Conservation (phyloP, 129 eudicot species). For the Dittrichia graveolens region DNA sequence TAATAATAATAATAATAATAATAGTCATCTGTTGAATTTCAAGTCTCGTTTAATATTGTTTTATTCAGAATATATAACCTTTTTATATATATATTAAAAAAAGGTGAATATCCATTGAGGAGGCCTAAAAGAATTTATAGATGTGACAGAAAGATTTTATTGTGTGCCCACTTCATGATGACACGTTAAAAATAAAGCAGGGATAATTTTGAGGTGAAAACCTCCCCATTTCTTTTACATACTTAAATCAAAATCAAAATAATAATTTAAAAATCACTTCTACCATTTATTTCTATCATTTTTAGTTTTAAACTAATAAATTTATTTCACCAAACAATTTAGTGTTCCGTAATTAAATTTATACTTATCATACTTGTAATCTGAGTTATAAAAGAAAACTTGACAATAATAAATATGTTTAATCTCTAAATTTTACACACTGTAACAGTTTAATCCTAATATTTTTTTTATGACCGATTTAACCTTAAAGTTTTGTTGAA, state of each 20-base stretch:
- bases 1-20: too few species aligned
- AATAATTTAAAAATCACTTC: not conserved
- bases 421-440: too few species aligned
- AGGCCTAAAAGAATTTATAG: conserved; percentile 50
- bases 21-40: not conserved
- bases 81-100: not conserved
- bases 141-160: conserved; percentile 42
- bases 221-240: conserved; percentile 16
- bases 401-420: too few species aligned
- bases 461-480: too few species aligned
- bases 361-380: too few species aligned
- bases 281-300: not conserved
- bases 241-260: not conserved
- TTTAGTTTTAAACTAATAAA: not conserved
- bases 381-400: too few species aligned
- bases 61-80: not conserved
- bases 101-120: conserved; percentile 26
- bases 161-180: conserved; percentile 41
- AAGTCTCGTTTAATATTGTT: conserved; percentile 6
- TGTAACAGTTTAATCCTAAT: too few species aligned
- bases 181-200: conserved; percentile 40
- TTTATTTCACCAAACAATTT: too few species aligned
- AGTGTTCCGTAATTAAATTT: too few species aligned
- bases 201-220: conserved; percentile 40
- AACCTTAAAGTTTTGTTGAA: too few species aligned